Percentiles rank a stretch among this genome's conserved stretches.
phyloP scores from a whole-genome alignment of 2,329 filamentous ascomycete genomes.

The Penicillium corylophilum region DNA sequence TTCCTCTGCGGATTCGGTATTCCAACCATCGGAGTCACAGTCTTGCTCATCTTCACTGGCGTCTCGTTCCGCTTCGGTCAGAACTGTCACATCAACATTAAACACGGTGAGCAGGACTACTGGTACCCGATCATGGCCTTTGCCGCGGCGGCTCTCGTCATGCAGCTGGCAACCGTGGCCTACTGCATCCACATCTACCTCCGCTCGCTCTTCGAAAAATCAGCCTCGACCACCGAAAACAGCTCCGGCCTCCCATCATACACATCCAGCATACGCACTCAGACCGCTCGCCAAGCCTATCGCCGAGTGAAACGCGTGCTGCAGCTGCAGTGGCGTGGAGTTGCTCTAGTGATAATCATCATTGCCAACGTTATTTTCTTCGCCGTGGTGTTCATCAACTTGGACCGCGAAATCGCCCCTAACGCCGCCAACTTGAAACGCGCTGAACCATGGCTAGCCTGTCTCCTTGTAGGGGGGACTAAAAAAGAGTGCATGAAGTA shows the following conservation, averaged over 20 bases:
- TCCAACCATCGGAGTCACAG: conserved; percentile 69
- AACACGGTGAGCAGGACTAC: conserved; percentile 76
- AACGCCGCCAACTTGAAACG: conserved; percentile 57
- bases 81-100: conserved; percentile 92
- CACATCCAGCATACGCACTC: conserved; percentile 70
- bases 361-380: conserved; percentile 92
- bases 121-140: conserved; percentile 88
- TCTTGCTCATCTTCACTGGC: conserved; percentile 80
- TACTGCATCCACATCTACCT: conserved; percentile 97
- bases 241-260: conserved; percentile 73
- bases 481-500: conserved; percentile 65
- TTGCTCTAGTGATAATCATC: conserved; percentile 85
- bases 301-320: conserved; percentile 82
- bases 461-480: conserved; percentile 63
- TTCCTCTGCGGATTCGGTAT: conserved; percentile 81
- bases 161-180: conserved; percentile 79
- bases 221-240: conserved; percentile 57
- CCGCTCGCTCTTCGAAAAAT: conserved; percentile 73
- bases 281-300: conserved; percentile 84
- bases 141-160: conserved; percentile 70
- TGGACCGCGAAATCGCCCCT: conserved; percentile 68
- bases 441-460: conserved; percentile 67
- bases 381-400: conserved; percentile 82
- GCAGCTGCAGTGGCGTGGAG: conserved; percentile 90
- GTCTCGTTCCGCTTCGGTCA: conserved; percentile 91